phyloP scores from a whole-genome alignment of 805 yeast species.

The Hanseniaspora nectarophila region DNA sequence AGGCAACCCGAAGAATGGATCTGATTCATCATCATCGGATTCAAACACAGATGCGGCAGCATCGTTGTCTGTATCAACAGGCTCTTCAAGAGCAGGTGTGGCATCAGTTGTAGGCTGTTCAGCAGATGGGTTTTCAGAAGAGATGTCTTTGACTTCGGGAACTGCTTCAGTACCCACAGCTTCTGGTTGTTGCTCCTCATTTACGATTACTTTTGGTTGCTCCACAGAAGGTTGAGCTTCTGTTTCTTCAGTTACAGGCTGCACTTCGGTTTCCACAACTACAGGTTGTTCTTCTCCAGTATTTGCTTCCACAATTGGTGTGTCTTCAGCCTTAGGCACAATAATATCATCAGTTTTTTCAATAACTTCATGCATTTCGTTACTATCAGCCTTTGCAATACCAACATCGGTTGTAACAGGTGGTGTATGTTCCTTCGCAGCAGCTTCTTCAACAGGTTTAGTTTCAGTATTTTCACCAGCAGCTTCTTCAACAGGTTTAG shows the following conservation, averaged over 20 bases:
- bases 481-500: neutral
- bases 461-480: neutral
- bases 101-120: neutral
- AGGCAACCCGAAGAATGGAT: constrained; percentile 61
- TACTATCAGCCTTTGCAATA: neutral
- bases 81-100: too few relatives aligned
- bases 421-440: too few relatives aligned
- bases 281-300: too few relatives aligned
- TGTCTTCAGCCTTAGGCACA: too few relatives aligned
- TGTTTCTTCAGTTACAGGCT: neutral
- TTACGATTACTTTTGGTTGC: too few relatives aligned
- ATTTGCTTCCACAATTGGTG: too few relatives aligned
- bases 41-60: constrained; percentile 13
- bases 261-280: neutral
- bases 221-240: too few relatives aligned
- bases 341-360: neutral
- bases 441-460: neutral
- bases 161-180: too few relatives aligned
- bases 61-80: too few relatives aligned
- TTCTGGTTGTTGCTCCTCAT: too few relatives aligned
- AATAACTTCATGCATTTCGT: neutral
- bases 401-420: neutral
- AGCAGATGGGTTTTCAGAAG: neutral
- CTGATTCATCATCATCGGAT: constrained; percentile 28
- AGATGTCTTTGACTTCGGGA: neutral